Conservation (phyloP, 306 rosid genomes). For the Quercus glauca region DNA sequence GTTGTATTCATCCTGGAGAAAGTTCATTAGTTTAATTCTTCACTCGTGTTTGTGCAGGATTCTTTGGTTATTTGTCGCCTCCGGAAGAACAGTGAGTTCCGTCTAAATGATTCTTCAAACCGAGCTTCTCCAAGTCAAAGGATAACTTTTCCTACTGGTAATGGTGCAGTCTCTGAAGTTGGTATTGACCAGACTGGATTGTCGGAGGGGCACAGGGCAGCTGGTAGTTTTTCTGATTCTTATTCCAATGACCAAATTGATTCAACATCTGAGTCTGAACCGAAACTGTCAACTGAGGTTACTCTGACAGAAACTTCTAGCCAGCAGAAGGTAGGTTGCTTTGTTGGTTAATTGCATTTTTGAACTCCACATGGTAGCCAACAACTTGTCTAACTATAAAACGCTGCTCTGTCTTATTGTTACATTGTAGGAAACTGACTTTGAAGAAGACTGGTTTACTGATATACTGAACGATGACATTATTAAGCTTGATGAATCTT, state of each 20-base stretch:
- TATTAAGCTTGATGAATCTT: slow-evolving; percentile 62
- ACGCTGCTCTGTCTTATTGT: neutral
- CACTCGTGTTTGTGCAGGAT: slow-evolving; percentile 48
- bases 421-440: slow-evolving; percentile 38
- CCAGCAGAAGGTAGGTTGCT: slow-evolving; percentile 38
- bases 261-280: slow-evolving; percentile 56
- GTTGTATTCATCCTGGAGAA: neutral
- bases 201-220: slow-evolving; percentile 51
- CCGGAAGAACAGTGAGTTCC: slow-evolving; percentile 68
- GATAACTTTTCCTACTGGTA: slow-evolving; percentile 38
- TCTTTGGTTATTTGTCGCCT: slow-evolving; percentile 84
- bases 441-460: slow-evolving; percentile 75
- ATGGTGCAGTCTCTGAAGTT: slow-evolving; percentile 39
- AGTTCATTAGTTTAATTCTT: neutral
- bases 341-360: neutral
- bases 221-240: slow-evolving; percentile 63
- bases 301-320: slow-evolving; percentile 37
- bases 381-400: neutral
- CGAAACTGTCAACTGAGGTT: slow-evolving; percentile 36
- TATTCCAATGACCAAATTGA: slow-evolving; percentile 68
- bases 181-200: slow-evolving; percentile 24
- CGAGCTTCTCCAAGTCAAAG: slow-evolving; percentile 54
- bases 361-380: neutral
- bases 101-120: slow-evolving; percentile 38
- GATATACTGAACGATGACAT: slow-evolving; percentile 87